These are phyloP conservation scores for Colletotrichum agaves DNA, from an alignment of 2,329 filamentous ascomycete species.

Conservation along the genomic window DNA sequence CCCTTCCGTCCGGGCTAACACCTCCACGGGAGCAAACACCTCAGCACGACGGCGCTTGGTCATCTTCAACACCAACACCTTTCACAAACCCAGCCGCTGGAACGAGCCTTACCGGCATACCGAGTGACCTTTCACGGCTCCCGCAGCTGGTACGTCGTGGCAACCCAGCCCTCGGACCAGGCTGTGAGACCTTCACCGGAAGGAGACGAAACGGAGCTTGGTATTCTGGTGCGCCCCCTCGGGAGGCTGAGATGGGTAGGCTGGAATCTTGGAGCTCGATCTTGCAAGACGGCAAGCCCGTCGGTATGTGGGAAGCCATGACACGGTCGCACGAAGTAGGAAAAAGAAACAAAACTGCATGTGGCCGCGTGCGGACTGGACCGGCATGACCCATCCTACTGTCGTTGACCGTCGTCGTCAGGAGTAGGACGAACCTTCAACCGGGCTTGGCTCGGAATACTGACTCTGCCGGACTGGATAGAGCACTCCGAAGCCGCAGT, in stretches of 20 bases:
- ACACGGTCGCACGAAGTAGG: conserved; percentile 21
- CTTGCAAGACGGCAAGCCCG: conserved; percentile 1
- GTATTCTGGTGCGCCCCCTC: not conserved
- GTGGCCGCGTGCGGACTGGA: conserved; percentile 28
- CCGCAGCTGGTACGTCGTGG: conserved; percentile 50
- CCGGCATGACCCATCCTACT: conserved; percentile 7
- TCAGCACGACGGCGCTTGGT: not conserved
- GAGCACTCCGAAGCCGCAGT: not conserved
- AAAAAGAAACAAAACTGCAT: conserved; percentile 18
- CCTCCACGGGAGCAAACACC: not conserved
- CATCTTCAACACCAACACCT: conserved; percentile 45
- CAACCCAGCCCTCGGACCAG: conserved; percentile 49
- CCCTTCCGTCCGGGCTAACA: not conserved
- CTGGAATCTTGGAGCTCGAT: conserved; percentile 1
- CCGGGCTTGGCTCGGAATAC: conserved; percentile 24
- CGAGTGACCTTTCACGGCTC: conserved; percentile 51
- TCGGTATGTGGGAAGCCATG: not conserved
- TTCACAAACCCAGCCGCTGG: conserved; percentile 52
- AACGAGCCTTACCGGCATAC: conserved; percentile 55
- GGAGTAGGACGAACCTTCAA: conserved; percentile 1
- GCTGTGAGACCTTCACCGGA: not conserved
- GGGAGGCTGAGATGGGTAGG: not conserved
- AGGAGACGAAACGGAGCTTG: not conserved
- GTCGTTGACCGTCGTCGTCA: conserved; percentile 2
- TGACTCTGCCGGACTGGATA: conserved; percentile 17